Evolutionary conservation across 805 yeast genomes (phyloP).

Genomic region (Candida arabinofermentans): DNA sequence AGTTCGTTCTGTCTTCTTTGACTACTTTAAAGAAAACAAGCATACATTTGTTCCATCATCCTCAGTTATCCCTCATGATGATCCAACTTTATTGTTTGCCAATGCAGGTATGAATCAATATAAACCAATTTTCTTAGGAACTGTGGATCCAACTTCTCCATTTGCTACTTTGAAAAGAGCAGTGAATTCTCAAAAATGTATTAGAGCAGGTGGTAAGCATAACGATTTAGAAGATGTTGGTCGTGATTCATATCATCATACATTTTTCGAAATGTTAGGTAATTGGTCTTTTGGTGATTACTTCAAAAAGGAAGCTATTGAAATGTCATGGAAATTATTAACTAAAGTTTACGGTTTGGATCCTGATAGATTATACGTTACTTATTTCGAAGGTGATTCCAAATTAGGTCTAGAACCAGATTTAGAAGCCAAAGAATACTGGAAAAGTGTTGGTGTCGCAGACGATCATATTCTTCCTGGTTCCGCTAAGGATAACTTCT

Average conservation of each 20-base stretch:
- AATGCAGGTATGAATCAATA: constrained; percentile 99
- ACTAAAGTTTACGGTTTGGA: constrained; percentile 81
- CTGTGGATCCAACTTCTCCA: constrained; percentile 92
- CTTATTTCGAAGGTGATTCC: constrained; percentile 94
- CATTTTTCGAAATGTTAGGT: constrained; percentile 98
- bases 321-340: constrained; percentile 85
- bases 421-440: constrained; percentile 82
- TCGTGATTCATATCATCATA: constrained; percentile 95
- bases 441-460: constrained; percentile 85
- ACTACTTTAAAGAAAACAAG: constrained; percentile 59
- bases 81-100: constrained; percentile 93
- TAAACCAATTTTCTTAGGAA: constrained; percentile 95
- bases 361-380: constrained; percentile 80
- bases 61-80: constrained; percentile 95
- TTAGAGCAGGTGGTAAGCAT: constrained; percentile 99
- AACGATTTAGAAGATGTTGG: constrained; percentile 98
- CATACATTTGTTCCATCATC: constrained; percentile 91
- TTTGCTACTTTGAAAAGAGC: constrained; percentile 84
- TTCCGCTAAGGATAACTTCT: constrained; percentile 83
- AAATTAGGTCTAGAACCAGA: constrained; percentile 84
- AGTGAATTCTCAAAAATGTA: constrained; percentile 94
- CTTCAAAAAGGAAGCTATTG: constrained; percentile 91
- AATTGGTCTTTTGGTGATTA: constrained; percentile 99
- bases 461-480: constrained; percentile 95
- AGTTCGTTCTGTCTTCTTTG: constrained; percentile 77